Evolutionary conservation across 164 flowering plant genomes (phyloP), one percentile per base, ranked within the genome.

Genomic region (Protea cynaroides): DNA sequence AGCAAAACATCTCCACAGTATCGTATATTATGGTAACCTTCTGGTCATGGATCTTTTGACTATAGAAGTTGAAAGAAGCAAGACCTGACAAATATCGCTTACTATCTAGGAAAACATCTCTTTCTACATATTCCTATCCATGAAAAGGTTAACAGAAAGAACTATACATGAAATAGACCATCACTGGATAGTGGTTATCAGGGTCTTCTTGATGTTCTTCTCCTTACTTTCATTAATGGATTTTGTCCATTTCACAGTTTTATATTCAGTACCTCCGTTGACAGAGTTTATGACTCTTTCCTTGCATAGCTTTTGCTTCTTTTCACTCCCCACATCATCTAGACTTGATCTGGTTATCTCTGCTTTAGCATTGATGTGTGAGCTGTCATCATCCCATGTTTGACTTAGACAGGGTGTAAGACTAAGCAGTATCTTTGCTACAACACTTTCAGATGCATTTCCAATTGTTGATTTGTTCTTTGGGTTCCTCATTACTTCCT

Each of bases 391-490:
- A 25, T 19, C 25, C 9, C 25, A n/a, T 23, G 67, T 58, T 63
- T 38, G 22, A 63, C 44, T 58, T 63, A 25, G 22, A 63, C 44
- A n/a, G 14, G 69, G 58, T 21, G 57, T 59, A 65, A 73, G 62
- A 58, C 69, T 65, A 21, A 73, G 76, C 59, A 73, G 59, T 50
- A 73, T 73, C 46, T 65, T 66, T 29, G 76, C 76, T 14, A 72
- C 72, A 56, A 69, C 61, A 57, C 63, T 73, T 51, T 73, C 72
- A 11, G 55, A 51, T 65, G 60, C 72, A 25, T 58, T 67, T 40
- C 61, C 67, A 36, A 50, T 4, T 40, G 52, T 62, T 34, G 60
- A 25, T 54, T 56, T 57, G 18, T 58, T 56, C n/a, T 53, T 53
- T 49, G 7, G 36, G 25, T 9, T 63, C 56, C 29, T 67, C 65